These are phyloP conservation scores for Diaporthe amygdali DNA, from an alignment of 2,329 filamentous ascomycete genomes.

Conservation along the genomic window DNA sequence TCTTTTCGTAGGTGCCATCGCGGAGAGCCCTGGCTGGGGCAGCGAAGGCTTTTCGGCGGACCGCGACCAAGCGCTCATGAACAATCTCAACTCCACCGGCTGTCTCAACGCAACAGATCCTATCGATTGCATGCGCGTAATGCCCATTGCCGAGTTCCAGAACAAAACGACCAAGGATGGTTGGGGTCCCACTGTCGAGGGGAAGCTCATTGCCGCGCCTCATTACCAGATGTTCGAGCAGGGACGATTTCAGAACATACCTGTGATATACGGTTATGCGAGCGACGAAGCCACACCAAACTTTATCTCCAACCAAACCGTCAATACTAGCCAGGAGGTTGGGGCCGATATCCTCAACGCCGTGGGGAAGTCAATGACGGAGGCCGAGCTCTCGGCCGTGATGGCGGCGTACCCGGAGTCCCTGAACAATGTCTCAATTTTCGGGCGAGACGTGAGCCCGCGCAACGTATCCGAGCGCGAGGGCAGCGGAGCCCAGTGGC, in stretches of 20 bases:
- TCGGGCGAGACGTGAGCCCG: conserved; percentile 8
- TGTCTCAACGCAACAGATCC: conserved; percentile 9
- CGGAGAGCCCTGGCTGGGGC: conserved; percentile 17
- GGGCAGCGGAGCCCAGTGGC: conserved; percentile 17
- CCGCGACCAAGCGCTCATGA: conserved; percentile 5
- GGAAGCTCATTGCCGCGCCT: conserved; percentile 11
- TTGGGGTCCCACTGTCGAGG: conserved; percentile 12
- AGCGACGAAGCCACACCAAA: conserved; percentile 18
- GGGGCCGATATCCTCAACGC: neutral
- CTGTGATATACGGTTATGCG: conserved; percentile 19
- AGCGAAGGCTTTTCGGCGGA: neutral
- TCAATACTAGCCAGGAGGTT: conserved; percentile 15
- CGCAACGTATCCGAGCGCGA: conserved; percentile 4
- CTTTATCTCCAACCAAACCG: conserved; percentile 20
- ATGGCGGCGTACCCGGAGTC: conserved; percentile 17
- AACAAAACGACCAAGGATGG: conserved; percentile 17
- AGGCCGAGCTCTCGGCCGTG: neutral
- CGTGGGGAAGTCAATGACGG: conserved; percentile 10
- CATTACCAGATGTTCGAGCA: conserved; percentile 22
- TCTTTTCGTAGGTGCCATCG: conserved; percentile 17
- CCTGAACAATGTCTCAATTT: conserved; percentile 16
- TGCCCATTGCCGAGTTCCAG: conserved; percentile 21
- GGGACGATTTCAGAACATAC: conserved; percentile 19
- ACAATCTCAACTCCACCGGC: conserved; percentile 16
- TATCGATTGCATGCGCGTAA: conserved; percentile 18